Evolutionary conservation across 2,329 filamentous ascomycete species (phyloP), one percentile per base, ranked within the genome.

Genomic region (Aspergillus viridinutans): DNA sequence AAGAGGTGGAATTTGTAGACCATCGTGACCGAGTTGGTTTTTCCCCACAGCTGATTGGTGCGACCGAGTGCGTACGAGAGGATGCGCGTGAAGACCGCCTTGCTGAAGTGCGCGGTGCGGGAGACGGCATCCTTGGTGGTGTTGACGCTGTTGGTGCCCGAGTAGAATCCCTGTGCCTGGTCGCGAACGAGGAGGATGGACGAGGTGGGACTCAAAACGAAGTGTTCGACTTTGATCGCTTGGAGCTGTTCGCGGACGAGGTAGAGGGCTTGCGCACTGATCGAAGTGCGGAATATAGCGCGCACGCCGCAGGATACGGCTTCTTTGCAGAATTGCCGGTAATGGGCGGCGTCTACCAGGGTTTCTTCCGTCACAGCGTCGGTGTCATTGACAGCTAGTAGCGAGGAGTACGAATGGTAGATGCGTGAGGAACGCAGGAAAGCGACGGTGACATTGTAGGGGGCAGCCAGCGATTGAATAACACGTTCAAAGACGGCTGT

Each of bases 1-100:
- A 55, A 50, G 2, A 55, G 53, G 53, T 55, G 53, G 32, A 55
- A 55, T 25, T 55, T 55, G 53, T 55, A 55, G 3, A 29, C 47
- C 32, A 55, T 26, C 3, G 53, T 55, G 12, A 55, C 38, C 4
- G 28, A 29, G 20, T 48, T 43, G 32, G 10, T 17, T 10, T 14
- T 14, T 35, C 40, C 17, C 40, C 40, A 42, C n/a, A 42, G 40
- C 40, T 21, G 40, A 8, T 10, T n/a, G 4, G 25, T 48, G 26
- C 47, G 28, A 17, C 3, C 29, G 9, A 55, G 29, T 5, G 47
- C 47, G 25, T 29, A 55, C 5, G 25, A 28, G 25, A 55, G 26
- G 14, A 55, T 55, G 14, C 32, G 45, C 4, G 49, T 38, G 38
- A 55, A 55, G 10, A 50, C n/a, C 14, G 12, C 47, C 8, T 40